These are phyloP conservation scores for Candida boidinii DNA, from an alignment of 805 yeast genomes.

Conservation along the genomic window DNA sequence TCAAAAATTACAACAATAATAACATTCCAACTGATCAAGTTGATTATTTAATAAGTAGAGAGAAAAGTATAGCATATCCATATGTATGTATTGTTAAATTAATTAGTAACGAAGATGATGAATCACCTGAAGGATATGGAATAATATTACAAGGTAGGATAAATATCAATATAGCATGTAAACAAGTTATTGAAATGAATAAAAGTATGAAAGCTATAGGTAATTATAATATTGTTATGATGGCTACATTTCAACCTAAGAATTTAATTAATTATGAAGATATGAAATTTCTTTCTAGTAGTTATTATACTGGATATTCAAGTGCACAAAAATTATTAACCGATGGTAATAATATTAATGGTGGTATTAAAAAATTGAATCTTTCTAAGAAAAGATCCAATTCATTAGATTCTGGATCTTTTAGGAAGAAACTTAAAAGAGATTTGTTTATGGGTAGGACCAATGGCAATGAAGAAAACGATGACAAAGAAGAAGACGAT, in stretches of 20 bases:
- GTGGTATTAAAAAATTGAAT: too few relatives aligned
- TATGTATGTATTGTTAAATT: constrained; percentile 17
- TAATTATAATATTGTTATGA: constrained; percentile 11
- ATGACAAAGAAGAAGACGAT: background rate
- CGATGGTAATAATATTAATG: constrained; percentile 7
- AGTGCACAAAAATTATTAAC: constrained; percentile 9
- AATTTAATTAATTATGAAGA: constrained; percentile 18
- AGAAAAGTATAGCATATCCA: constrained; percentile 20
- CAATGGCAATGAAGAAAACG: background rate
- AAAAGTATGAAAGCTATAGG: background rate
- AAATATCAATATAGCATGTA: constrained; percentile 33
- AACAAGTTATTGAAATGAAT: constrained; percentile 1
- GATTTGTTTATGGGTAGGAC: too few relatives aligned
- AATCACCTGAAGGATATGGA: constrained; percentile 28
- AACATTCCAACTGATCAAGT: background rate
- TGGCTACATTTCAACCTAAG: constrained; percentile 19
- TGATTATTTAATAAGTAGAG: constrained; percentile 8
- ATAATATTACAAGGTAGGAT: constrained; percentile 31
- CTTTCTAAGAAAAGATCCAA: too few relatives aligned
- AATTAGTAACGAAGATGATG: constrained; percentile 4
- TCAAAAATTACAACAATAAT: background rate
- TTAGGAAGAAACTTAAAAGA: too few relatives aligned
- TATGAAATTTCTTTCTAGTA: constrained; percentile 8
- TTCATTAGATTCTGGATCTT: too few relatives aligned
- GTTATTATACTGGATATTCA: constrained; percentile 4